phyloP scores from a whole-genome alignment of 768 basidiomycete species.

The Paxillus rubicundulus region DNA sequence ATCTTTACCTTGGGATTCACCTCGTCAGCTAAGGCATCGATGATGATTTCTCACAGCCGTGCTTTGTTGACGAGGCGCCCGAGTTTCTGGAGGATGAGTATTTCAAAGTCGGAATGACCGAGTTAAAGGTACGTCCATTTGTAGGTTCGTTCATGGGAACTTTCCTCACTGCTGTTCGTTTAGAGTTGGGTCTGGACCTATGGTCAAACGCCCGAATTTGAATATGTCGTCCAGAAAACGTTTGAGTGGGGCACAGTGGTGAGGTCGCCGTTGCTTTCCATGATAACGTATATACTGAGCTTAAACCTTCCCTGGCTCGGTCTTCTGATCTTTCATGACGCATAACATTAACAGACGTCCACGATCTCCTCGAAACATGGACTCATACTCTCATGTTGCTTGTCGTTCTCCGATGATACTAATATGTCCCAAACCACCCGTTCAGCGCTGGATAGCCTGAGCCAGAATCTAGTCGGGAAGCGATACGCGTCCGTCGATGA shows the following conservation, averaged over 20 bases:
- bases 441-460: constrained; percentile 23
- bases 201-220: constrained; percentile 94
- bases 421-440: constrained; percentile 1
- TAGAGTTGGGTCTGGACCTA: constrained; percentile 93
- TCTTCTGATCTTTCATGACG: neutral
- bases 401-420: constrained; percentile 29
- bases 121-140: constrained; percentile 57
- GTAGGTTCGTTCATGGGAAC: neutral
- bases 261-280: constrained; percentile 13
- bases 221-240: constrained; percentile 46
- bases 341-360: constrained; percentile 30
- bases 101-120: constrained; percentile 66
- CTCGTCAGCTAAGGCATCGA: neutral
- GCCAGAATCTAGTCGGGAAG: constrained; percentile 31
- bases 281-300: neutral
- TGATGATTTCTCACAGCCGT: constrained; percentile 32
- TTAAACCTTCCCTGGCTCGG: neutral
- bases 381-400: constrained; percentile 48
- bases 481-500: constrained; percentile 40
- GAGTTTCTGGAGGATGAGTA: constrained; percentile 49
- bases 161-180: neutral
- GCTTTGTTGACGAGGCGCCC: constrained; percentile 44
- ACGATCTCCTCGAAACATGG: constrained; percentile 66
- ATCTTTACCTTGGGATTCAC: neutral
- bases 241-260: constrained; percentile 57